Base-by-base conservation (phyloP, 768 basidiomycete species). In the Coprinellus aureogranulatus region DNA sequence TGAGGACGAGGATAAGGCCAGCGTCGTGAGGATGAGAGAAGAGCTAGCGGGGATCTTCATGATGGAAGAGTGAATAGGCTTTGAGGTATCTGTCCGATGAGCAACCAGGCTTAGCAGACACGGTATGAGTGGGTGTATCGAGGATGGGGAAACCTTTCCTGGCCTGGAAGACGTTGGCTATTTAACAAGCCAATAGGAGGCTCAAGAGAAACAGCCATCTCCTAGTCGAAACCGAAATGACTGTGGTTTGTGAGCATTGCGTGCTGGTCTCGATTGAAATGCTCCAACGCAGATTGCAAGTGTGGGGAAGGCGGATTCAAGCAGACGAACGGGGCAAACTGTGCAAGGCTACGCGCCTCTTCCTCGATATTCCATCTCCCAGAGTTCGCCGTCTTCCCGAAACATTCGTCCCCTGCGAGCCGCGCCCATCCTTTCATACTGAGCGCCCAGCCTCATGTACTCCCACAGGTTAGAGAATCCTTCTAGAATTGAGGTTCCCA, bases 361-460 rank as follows among this genome's bases (percentile, higher is more conserved):
- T 44, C 68, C 60, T 53, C 69, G 62, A 52, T 63, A 54, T 45
- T 75, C 69, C 84, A 89, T 83, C 71, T 89, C 88, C 81, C 83
- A 88, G 14, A 82, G 69, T 59, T 83, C 79, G 44, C 68, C 67
- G 46, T 81, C 79, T 30, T 74, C 77, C 30, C 75, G 70, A 31
- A 72, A 74, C 49, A 74, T 67, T 54, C 75, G 75, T 52, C 69
- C 57, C 69, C 72, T 58, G 68, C 65, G 56, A 65, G 64, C 34
- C 25, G 47, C 52, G 27, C 44, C 61, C 31, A 41, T 30, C 12
- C 30, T 37, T 30, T 52, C 30, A 23, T 34, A 64, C 51, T 69
- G 71, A 39, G 80, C 73, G 54, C 78, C 78, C 51, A 81, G 68
- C 23, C 77, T 62, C 28, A 71, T 58, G 57, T 75, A 74, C 45